Percentiles rank a stretch among this genome's conserved stretches.
Evolutionary conservation across 208 protist species (phyloP).

Genomic region (Leishmania tropica): DNA sequence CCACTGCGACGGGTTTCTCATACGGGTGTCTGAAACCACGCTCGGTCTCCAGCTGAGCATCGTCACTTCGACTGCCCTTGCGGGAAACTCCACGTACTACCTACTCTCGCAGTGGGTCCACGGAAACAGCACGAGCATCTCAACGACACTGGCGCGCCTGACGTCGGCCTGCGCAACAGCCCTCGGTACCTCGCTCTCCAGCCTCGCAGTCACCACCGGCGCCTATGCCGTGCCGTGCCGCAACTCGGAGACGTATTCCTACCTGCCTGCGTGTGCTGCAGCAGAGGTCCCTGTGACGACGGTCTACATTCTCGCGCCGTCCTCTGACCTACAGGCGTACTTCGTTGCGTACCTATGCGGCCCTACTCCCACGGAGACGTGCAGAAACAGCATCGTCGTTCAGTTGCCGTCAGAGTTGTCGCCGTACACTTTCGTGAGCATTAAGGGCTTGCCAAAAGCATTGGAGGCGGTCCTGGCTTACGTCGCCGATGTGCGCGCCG

Average conservation of each 20-base stretch:
- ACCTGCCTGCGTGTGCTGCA: constrained; percentile 33
- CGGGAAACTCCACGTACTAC: constrained; percentile 27
- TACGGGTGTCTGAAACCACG: constrained; percentile 7
- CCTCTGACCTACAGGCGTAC: constrained; percentile 16
- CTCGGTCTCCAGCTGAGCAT: constrained; percentile 53
- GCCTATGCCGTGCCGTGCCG: constrained; percentile 51
- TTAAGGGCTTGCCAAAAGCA: constrained; percentile 31
- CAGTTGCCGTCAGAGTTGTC: constrained; percentile 1
- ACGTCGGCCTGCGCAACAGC: constrained; percentile 11
- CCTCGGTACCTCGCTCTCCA: constrained; percentile 23
- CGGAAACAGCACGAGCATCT: constrained; percentile 10
- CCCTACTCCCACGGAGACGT: background rate
- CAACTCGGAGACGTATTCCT: constrained; percentile 36
- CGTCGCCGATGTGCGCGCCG: constrained; percentile 41
- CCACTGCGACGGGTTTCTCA: constrained; percentile 48
- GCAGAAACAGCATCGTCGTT: constrained; percentile 17
- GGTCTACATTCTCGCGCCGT: constrained; percentile 31
- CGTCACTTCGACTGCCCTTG: constrained; percentile 11
- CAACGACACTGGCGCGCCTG: constrained; percentile 6
- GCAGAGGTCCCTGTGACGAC: constrained; percentile 28
- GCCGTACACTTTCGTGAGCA: constrained; percentile 33
- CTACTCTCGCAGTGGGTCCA: constrained; percentile 42
- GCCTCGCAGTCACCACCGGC: constrained; percentile 25
- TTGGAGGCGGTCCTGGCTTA: constrained; percentile 58
- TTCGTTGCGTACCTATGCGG: constrained; percentile 21